phyloP scores from a whole-genome alignment of 192 early-diverging fungal genomes.

The Coemansia sp. region DNA sequence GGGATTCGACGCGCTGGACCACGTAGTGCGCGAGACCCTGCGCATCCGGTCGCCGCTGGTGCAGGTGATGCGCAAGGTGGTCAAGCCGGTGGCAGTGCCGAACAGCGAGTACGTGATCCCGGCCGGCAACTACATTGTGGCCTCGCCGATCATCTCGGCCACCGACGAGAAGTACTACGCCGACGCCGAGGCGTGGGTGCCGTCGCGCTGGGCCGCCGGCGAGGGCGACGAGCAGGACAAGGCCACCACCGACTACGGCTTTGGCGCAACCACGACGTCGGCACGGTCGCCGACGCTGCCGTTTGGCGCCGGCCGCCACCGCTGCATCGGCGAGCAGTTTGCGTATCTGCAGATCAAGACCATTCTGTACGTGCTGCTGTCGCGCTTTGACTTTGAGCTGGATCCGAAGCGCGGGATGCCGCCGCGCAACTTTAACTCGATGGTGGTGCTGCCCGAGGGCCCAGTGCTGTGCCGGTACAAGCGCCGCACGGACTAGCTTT shows the following conservation, averaged over 20 bases:
- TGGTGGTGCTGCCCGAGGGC: conserved; percentile 84
- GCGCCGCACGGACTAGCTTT: conserved; percentile 12
- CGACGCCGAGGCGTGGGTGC: conserved; percentile 76
- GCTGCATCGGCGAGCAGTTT: conserved; percentile 98
- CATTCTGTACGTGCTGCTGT: conserved; percentile 75
- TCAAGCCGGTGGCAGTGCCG: conserved; percentile 61
- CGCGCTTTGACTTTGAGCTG: conserved; percentile 72
- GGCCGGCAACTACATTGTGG: conserved; percentile 82
- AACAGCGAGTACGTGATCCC: conserved; percentile 86
- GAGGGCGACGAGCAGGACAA: conserved; percentile 54
- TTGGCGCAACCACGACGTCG: conserved; percentile 58
- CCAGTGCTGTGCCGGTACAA: conserved; percentile 56
- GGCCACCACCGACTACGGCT: conserved; percentile 68
- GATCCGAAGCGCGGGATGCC: conserved; percentile 70
- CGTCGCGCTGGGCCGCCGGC: conserved; percentile 67
- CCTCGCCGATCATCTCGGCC: conserved; percentile 75
- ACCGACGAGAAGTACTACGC: conserved; percentile 76
- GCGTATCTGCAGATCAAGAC: conserved; percentile 96
- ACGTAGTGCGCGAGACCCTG: conserved; percentile 84
- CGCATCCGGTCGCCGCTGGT: conserved; percentile 93
- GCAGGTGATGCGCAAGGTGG: conserved; percentile 89
- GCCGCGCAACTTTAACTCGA: conserved; percentile 77
- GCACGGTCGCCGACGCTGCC: conserved; percentile 86
- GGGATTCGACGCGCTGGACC: conserved; percentile 70
- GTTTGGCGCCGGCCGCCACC: conserved; percentile 96